Base-by-base conservation (phyloP, 2,329 filamentous ascomycete genomes). In the Cladobotryum mycophilum region DNA sequence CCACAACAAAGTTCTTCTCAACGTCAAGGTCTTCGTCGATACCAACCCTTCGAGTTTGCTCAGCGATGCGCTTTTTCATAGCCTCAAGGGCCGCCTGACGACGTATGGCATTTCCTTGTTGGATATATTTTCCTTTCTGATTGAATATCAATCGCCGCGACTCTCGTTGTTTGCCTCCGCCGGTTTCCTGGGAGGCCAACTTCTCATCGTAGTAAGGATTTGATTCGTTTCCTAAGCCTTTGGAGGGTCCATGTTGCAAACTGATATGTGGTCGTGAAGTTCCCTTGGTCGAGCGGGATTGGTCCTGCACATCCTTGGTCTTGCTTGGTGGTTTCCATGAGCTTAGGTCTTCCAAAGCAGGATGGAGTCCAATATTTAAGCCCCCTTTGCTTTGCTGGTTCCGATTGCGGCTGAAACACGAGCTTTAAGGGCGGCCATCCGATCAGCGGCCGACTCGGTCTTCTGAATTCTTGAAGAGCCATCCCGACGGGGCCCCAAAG, bases 41-140 rank as follows among this genome's bases (percentile, higher is more conserved):
- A 43, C 90, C 91, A n/a, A 87, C 89, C 66, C 90, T 92, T 53
- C 91, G 81, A 11, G 90, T 87, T 60, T 89, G 85, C 58, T 86
- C 87, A 1, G 92, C 92, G 58, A 99, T 95, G 50, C 87, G 81
- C 73, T 86, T 91, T 70, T 97, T 97, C 84, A 99, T 92, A 55
- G 86, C 86, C 73, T 99, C 95, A 25, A 99, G 76, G 46, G 87
- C 86, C 40, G 86, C 89, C 70, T 96, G 91, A 53, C 89, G 82
- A 55, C 93, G 85, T 47, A 96, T 73, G 51, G 91, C 91, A 66
- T 89, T 92, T 7, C 88, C 93, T 70, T 97, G 92, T 56, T 90
- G 86, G 53, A 97, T 96, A 64, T 96, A 97, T 77, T 97, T 97
- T 48, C 93, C 93, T 67, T 95, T 95, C 60, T 91, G 85, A 61